Evolutionary conservation across 495 filamentous ascomycete genomes (phyloP), one percentile per base, ranked within the genome.

Genomic region (Rostrohypoxylon terebratum): DNA sequence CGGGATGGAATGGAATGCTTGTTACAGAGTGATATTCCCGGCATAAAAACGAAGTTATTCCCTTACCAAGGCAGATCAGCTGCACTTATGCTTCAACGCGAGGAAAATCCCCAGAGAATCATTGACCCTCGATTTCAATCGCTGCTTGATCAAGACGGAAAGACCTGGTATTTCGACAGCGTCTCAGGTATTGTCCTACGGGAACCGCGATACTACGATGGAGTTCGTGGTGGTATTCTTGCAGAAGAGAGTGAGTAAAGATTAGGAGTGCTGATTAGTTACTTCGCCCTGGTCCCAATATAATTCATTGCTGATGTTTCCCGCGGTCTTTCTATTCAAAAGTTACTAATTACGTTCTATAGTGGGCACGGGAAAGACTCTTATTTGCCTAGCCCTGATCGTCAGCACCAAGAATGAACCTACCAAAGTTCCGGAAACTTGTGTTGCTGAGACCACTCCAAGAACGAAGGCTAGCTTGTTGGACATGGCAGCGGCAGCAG

Each of bases 61-160:
- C 82, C 86, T 0, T 96, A 96, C 75, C 95, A 98, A 80, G 85
- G 91, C 58, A 87, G 91, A 50, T 94, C 93, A 0, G 93, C 92
- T 10, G 93, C 93, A 7, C 76, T 90, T 34, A 98, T 98, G 94
- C 78, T 97, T 21, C 92, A 97, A 73, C 88, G 91, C 53, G 95
- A 98, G 78, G 78, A 85, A 9, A 85, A 90, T 28, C 88, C 92
- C 4, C 81, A 82, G 10, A 83, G 85, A 55, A 83, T 88, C 48
- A 79, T 93, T 13, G 94, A 98, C 81, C 93, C 94, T 9, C 88
- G 94, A 5, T 81, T 97, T 5, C 84, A 87, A 57, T 68, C 78
- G 1, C 81, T 84, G 20, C 66, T 75, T 3, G 87, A 90, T 50
- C 93, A 92, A 33, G 80, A 80, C 9, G 92, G 91, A 2, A 68